Evolutionary conservation across 768 basidiomycete species (phyloP).

Genomic region (Asterophora lycoperdoides): DNA sequence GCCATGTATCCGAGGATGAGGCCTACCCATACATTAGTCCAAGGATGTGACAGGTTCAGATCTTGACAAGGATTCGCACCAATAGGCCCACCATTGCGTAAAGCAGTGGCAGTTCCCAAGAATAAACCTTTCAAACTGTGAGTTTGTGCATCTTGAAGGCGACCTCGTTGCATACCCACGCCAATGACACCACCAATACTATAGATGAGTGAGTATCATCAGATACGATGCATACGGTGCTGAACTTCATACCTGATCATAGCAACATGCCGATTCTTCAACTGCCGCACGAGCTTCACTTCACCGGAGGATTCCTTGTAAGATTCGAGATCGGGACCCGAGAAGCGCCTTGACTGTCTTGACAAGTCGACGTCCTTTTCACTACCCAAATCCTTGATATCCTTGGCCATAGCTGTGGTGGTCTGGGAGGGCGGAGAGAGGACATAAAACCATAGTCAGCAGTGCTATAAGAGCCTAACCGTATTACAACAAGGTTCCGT

Average conservation of each 20-base stretch:
- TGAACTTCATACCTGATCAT: slow-evolving; percentile 58
- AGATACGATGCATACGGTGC: neutral
- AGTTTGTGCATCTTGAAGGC: too few species aligned
- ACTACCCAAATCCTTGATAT: neutral
- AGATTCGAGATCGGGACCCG: slow-evolving; percentile 13
- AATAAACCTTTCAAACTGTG: slow-evolving; percentile 32
- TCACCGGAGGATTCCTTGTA: slow-evolving; percentile 11
- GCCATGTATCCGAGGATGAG: slow-evolving; percentile 65
- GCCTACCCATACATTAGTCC: slow-evolving; percentile 27
- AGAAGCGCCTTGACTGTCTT: too few species aligned
- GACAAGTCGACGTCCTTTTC: too few species aligned
- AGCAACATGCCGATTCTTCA: slow-evolving; percentile 76
- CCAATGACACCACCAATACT: slow-evolving; percentile 63
- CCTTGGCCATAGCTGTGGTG: neutral
- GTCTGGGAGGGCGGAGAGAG: too few species aligned
- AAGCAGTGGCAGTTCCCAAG: slow-evolving; percentile 53
- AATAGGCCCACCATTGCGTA: slow-evolving; percentile 60
- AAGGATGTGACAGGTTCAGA: neutral
- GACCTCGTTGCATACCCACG: slow-evolving; percentile 40
- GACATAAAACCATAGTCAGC: too few species aligned
- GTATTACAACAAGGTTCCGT: too few species aligned
- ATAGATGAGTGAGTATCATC: neutral
- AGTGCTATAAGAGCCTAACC: too few species aligned
- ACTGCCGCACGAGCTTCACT: slow-evolving; percentile 48
- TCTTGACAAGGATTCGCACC: slow-evolving; percentile 32